phyloP scores from a whole-genome alignment of 768 basidiomycete species.

The Tylopilus sp. region DNA sequence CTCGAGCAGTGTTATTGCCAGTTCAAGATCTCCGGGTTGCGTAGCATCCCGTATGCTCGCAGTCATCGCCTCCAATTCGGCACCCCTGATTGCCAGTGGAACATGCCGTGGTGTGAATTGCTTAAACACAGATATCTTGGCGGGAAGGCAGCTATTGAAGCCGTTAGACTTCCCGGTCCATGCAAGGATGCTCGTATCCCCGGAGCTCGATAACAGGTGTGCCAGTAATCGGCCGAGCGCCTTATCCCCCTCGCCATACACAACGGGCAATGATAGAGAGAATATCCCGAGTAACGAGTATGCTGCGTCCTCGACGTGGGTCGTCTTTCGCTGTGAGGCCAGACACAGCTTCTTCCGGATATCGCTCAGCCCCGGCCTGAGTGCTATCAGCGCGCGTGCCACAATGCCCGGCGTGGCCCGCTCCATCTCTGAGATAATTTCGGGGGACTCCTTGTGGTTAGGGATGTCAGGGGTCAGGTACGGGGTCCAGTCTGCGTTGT shows the following conservation, averaged over 20 bases:
- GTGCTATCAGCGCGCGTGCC: neutral
- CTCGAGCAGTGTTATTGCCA: too few species aligned
- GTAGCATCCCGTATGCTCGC: neutral
- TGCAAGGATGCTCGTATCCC: neutral
- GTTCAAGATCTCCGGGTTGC: too few species aligned
- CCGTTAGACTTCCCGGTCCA: constrained; percentile 7
- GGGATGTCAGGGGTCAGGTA: neutral
- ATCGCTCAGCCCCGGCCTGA: constrained; percentile 1
- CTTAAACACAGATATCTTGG: neutral
- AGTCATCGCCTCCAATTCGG: neutral
- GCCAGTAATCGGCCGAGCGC: neutral
- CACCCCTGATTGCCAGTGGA: neutral
- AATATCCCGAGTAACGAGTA: constrained; percentile 14
- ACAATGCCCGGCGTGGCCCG: neutral
- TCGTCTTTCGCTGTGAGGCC: constrained; percentile 7
- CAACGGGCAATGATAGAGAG: neutral
- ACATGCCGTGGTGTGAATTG: neutral
- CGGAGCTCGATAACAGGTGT: constrained; percentile 1
- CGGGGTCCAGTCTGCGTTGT: neutral
- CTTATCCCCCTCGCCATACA: constrained; percentile 11
- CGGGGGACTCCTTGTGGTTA: constrained; percentile 5
- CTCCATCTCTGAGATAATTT: constrained; percentile 9
- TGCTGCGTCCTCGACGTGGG: constrained; percentile 6
- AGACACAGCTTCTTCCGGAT: constrained; percentile 14
- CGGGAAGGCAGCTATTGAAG: constrained; percentile 11